phyloP scores from a whole-genome alignment of 805 yeast genomes.

The Spathaspora hagerdaliae region DNA sequence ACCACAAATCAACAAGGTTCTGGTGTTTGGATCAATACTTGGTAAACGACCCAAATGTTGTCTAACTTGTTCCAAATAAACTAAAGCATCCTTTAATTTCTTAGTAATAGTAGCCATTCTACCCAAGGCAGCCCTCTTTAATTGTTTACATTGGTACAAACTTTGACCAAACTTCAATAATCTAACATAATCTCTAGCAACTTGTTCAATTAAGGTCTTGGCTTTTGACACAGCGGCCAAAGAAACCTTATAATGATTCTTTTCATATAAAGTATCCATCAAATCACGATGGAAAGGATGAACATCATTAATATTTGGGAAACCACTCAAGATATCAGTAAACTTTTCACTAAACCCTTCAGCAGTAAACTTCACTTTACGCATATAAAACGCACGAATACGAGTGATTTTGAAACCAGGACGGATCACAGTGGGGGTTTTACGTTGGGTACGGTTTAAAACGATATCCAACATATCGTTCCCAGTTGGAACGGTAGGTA shows the following conservation, averaged over 20 bases:
- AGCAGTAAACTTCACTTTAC: conserved; percentile 93
- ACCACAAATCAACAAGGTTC: conserved; percentile 96
- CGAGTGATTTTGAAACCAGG: conserved; percentile 95
- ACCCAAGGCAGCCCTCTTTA: conserved; percentile 97
- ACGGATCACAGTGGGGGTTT: conserved; percentile 98
- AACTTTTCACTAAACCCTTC: conserved; percentile 95
- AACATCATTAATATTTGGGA: conserved; percentile 94
- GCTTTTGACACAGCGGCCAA: conserved; percentile 93
- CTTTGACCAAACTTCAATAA: conserved; percentile 96
- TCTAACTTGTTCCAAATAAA: conserved; percentile 95
- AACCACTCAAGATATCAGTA: conserved; percentile 76
- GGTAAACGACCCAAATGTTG: conserved; percentile 99
- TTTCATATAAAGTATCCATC: conserved; percentile 96
- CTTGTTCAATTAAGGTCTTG: conserved; percentile 91
- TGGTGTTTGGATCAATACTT: conserved; percentile 95
- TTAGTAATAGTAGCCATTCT: conserved; percentile 98
- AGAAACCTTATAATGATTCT: conserved; percentile 96
- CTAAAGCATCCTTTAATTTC: conserved; percentile 90
- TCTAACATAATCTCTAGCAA: conserved; percentile 91
- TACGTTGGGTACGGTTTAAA: conserved; percentile 95
- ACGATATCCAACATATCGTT: conserved; percentile 95
- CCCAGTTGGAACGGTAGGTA: conserved; percentile 88
- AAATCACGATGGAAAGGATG: conserved; percentile 98
- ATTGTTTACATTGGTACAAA: conserved; percentile 95
- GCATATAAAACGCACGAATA: conserved; percentile 95